phyloP scores from a whole-genome alignment of 352 stramenopile genomes.

The Globisporangium solare region DNA sequence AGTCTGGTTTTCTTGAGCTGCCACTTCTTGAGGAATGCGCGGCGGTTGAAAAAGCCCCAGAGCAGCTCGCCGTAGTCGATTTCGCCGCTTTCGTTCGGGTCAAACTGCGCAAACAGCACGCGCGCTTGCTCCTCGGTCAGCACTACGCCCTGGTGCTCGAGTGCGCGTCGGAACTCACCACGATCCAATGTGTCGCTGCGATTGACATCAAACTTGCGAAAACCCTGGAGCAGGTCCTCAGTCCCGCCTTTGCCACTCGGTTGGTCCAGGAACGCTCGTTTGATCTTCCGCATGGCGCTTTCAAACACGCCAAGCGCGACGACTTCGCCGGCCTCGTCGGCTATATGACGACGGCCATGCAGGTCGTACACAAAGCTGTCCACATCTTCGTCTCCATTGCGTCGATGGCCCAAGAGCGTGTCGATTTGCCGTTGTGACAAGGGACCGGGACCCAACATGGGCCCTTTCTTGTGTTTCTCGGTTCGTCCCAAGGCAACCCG shows the following conservation, averaged over 20 bases:
- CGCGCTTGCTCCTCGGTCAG: conserved; percentile 38
- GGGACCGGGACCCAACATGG: conserved; percentile 35
- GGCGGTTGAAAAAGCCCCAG: conserved; percentile 58
- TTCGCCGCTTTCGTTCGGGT: conserved; percentile 36
- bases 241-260: not conserved
- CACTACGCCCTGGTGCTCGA: conserved; percentile 23
- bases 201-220: conserved; percentile 45
- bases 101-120: conserved; percentile 44
- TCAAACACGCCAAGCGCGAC: conserved; percentile 28
- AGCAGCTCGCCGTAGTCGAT: conserved; percentile 61
- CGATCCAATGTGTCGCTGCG: conserved; percentile 43
- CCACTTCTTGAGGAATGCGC: conserved; percentile 61
- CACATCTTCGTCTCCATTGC: not conserved
- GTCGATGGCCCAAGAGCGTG: conserved; percentile 6
- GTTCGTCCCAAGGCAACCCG: conserved; percentile 25
- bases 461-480: conserved; percentile 26
- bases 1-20: conserved; percentile 25
- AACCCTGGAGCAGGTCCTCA: conserved; percentile 25
- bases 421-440: conserved; percentile 45
- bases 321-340: conserved; percentile 23
- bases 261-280: conserved; percentile 25
- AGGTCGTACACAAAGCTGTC: conserved; percentile 50
- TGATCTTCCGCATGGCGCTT: conserved; percentile 51
- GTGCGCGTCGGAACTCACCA: conserved; percentile 32
- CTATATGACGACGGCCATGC: conserved; percentile 41